Base-by-base conservation (phyloP, 768 basidiomycete genomes). In the Saitozyma podzolica region DNA sequence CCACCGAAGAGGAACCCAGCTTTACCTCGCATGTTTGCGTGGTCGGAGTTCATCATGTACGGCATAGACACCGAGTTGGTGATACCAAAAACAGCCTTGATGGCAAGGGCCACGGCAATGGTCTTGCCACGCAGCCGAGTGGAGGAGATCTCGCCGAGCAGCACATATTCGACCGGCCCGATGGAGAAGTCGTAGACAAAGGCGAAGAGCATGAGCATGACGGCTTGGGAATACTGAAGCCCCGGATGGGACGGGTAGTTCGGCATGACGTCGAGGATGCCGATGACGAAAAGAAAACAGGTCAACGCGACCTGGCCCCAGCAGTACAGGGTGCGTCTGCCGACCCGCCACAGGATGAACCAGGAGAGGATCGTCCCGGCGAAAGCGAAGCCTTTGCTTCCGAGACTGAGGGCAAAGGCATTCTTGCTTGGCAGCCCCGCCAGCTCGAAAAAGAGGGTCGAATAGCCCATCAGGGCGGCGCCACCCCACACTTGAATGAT, bases 41-140 rank as follows among this genome's bases (percentile, higher is more conserved):
- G 54, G 17, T 65, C 58, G 17, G 58, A 42, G 37, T 51, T 54
- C 39, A 68, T 43, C 69, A 68, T 67, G n/a, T 64, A 59, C n/a
- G 66, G 54, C 11, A 51, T 55, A 40, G 68, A 48, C 48, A 65
- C 64, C 17, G 58, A 45, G 49, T 40, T 56, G 50, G 65, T 43
- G 43, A 70, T 67, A 11, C 56, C 64, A 37, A 40, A 55, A 29
- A 68, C 55, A 39, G 66, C 53, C 42, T 67, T 68, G 56, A 60
- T 47, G 20, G 45, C 53, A 39, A 66, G 63, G 54, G 65, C 62
- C 43, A 70, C 40, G 10, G 57, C 66, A 61, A 61, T 71, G 42
- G 80, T 77, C 68, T 80, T 79, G 54, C 66, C 65, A 10, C 77
- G 72, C 4, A 80, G 68, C 14, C 79, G 72, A 14, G 74, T 78